A percentile compares a stretch with the other conserved stretches of the same genome.
These are phyloP conservation scores for Backusella tarrabulga DNA, from an alignment of 192 early-diverging fungal species.

Conservation along the genomic window DNA sequence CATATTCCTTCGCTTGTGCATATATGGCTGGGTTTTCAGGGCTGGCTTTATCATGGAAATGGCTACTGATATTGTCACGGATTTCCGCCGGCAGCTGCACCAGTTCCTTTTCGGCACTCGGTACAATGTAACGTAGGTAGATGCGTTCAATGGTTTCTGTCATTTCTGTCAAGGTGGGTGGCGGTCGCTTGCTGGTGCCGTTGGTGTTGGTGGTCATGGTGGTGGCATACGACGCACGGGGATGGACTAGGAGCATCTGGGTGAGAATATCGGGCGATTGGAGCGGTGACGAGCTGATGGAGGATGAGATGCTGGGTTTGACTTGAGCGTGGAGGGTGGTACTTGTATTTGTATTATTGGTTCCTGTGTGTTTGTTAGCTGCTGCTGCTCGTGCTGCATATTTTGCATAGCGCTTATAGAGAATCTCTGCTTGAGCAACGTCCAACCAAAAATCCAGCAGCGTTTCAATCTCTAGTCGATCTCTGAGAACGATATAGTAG, in stretches of 20 bases:
- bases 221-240: slow-evolving; percentile 14
- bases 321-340: background rate
- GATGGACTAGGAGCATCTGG: slow-evolving; percentile 24
- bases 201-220: slow-evolving; percentile 10
- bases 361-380: background rate
- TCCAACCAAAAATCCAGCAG: slow-evolving; percentile 80
- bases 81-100: slow-evolving; percentile 37
- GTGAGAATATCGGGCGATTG: slow-evolving; percentile 17
- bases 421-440: slow-evolving; percentile 65
- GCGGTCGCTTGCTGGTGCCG: slow-evolving; percentile 6
- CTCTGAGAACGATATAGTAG: slow-evolving; percentile 71
- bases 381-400: slow-evolving; percentile 12
- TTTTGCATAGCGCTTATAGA: slow-evolving; percentile 54
- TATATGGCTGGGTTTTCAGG: slow-evolving; percentile 48
- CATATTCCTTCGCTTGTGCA: slow-evolving; percentile 50
- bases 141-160: slow-evolving; percentile 54
- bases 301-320: background rate
- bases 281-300: background rate
- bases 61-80: slow-evolving; percentile 24
- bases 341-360: background rate
- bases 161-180: slow-evolving; percentile 47
- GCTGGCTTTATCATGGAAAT: slow-evolving; percentile 17
- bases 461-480: slow-evolving; percentile 55
- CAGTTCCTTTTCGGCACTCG: slow-evolving; percentile 49
- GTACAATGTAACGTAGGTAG: slow-evolving; percentile 51